Conservation (phyloP, 441 rosid species). For the Populus hybrid region DNA sequence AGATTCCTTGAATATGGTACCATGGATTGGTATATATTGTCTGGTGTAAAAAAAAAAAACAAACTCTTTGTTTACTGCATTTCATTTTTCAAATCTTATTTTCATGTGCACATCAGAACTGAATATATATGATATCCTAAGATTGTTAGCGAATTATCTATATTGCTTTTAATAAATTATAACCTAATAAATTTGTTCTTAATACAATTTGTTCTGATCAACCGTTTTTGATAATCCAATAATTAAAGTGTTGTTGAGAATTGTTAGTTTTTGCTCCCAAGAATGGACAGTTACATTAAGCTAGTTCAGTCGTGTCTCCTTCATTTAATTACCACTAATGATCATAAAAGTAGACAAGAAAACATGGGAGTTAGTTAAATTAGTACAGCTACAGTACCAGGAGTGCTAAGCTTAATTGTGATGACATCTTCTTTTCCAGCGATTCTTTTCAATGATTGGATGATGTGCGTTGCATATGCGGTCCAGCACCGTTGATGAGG, state of each 20-base stretch:
- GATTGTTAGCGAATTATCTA: no score
- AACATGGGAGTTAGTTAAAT: not conserved
- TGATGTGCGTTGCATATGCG: not conserved
- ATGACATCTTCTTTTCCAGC: not conserved
- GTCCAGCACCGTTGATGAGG: conserved; percentile 6
- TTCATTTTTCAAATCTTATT: no score
- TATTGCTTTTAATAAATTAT: no score
- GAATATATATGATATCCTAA: no score
- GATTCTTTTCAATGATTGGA: conserved; percentile 4
- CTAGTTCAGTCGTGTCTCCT: not conserved
- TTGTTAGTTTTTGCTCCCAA: not conserved
- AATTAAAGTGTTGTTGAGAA: not conserved
- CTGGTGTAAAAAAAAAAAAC: no score
- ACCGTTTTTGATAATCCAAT: not conserved
- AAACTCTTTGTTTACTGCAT: no score
- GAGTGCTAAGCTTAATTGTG: not conserved
- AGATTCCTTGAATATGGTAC: no score
- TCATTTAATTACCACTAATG: not conserved
- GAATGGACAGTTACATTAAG: not conserved
- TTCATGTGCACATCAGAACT: no score
- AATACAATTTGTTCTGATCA: no score
- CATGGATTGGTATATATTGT: no score
- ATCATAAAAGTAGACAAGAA: not conserved
- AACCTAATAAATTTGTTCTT: no score
- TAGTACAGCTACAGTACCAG: no score